Conservation (phyloP, 768 basidiomycete genomes). For the Phallus indusiatus region DNA sequence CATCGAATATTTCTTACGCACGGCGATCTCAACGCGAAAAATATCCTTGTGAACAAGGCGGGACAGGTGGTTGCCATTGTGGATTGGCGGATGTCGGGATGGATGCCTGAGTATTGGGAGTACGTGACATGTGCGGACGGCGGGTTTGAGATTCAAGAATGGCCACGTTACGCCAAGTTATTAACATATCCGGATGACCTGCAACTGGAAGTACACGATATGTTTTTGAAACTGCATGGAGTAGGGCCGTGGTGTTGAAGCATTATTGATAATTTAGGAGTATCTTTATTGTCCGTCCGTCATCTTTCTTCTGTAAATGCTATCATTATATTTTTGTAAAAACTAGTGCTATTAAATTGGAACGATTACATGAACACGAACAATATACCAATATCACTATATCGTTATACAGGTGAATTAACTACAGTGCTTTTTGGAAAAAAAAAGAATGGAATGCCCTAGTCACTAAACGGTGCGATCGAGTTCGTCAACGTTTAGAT, state of each 20-base stretch:
- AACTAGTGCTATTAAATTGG: too few species aligned
- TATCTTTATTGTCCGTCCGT: too few species aligned
- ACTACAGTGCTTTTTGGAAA: too few species aligned
- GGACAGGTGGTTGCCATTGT: constrained; percentile 2
- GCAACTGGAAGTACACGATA: not conserved
- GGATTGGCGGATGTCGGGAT: constrained; percentile 4
- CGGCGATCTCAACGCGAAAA: constrained; percentile 1
- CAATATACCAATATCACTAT: too few species aligned
- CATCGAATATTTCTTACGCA: constrained; percentile 7
- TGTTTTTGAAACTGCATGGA: not conserved
- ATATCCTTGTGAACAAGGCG: not conserved
- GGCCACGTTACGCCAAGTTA: not conserved
- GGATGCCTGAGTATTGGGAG: constrained; percentile 4
- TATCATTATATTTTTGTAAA: too few species aligned
- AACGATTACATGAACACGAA: too few species aligned
- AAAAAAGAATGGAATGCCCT: too few species aligned
- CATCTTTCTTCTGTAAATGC: too few species aligned
- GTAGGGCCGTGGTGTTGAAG: not conserved
- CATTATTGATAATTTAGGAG: too few species aligned
- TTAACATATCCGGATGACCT: not conserved
- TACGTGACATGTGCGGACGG: not conserved
- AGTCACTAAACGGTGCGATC: too few species aligned
- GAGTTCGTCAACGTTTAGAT: too few species aligned
- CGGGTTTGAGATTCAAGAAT: not conserved
- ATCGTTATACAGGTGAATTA: too few species aligned